Evolutionary conservation across 805 yeast species (phyloP), one percentile per base, ranked within the genome.

Genomic region (Suhomyces kilbournensis): DNA sequence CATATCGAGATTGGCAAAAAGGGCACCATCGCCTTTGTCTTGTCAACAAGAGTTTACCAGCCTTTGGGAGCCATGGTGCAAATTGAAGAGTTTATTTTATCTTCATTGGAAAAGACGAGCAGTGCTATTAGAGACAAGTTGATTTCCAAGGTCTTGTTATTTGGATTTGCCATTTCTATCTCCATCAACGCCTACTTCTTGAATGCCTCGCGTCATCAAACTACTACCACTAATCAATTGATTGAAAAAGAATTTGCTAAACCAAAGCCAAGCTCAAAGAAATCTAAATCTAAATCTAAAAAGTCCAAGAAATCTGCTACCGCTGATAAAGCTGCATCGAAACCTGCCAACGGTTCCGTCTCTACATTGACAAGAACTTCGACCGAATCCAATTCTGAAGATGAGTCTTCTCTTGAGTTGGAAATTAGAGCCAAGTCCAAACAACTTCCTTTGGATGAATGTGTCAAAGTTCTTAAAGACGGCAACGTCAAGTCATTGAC

Each of bases 181-280:
- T 84, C 87, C 5, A 84, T 89, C 57, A 94, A 94, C 67, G 83
- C 88, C 48, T 93, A 92, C 68, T 78, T 94, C 59, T 79, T 93
- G 67, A 90, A 90, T 62, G 94, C 90, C 52, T 87, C 96, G n/a
- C 81, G 88, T 67, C 76, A 79, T 50, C 88, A 86, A 60, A 75
- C 82, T 7, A 69, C 74, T 52, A 70, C 80, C 50, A 66, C 74
- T 34, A 67, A 69, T 51, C 67, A 67, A 48, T 70, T 74, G 70
- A 67, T 75, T 48, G 74, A 69, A 54, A 56, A 78, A 44, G 76
- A 70, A 56, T 63, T 72, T 17, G 57, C 74, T 5, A 66, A 68
- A 51, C 71, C 76, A 19, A 60, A 59, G 45, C 14, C 32, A 9
- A 30, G 35, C 25, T 30, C 47, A 17, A 48, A 39, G 25, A 30